These are phyloP conservation scores for Liriodendron chinense DNA, from an alignment of 164 flowering plant species.

Conservation along the genomic window DNA sequence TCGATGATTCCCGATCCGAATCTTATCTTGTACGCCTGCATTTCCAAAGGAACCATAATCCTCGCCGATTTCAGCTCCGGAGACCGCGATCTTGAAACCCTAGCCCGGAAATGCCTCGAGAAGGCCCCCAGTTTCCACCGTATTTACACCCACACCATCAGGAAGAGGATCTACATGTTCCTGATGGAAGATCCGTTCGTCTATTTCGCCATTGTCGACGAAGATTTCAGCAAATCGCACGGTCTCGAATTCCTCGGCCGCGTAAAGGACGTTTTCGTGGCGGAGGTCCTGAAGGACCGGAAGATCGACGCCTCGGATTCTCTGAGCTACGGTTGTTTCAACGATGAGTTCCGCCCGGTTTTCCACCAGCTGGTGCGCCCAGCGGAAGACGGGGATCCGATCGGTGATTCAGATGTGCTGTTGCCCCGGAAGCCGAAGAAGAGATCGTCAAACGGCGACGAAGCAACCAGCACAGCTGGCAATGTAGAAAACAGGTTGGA, in stretches of 20 bases:
- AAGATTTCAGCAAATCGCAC: slow-evolving; percentile 7
- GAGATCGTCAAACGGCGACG: background rate
- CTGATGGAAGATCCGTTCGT: slow-evolving; percentile 25
- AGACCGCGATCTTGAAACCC: slow-evolving; percentile 14
- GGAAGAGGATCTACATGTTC: slow-evolving; percentile 16
- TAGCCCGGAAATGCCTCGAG: slow-evolving; percentile 24
- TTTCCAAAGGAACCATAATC: slow-evolving; percentile 18
- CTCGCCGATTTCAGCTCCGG: slow-evolving; percentile 20
- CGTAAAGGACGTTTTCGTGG: slow-evolving; percentile 15
- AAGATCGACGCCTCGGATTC: background rate
- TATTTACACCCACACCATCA: slow-evolving; percentile 17
- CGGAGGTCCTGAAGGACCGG: slow-evolving; percentile 4
- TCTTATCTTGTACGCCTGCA: slow-evolving; percentile 18
- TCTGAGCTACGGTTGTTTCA: slow-evolving; percentile 10
- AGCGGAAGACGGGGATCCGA: background rate
- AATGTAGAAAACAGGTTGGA: background rate
- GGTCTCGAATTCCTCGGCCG: slow-evolving; percentile 16
- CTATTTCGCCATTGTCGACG: slow-evolving; percentile 20
- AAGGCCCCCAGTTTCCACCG: slow-evolving; percentile 19
- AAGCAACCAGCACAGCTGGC: background rate
- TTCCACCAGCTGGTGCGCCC: slow-evolving; percentile 11
- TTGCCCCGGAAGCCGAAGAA: background rate
- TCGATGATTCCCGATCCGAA: slow-evolving; percentile 14
- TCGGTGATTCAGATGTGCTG: background rate
- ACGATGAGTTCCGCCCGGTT: slow-evolving; percentile 17